These are phyloP conservation scores for Macrotyloma uniflorum DNA, from an alignment of 306 rosid species.

Conservation along the genomic window DNA sequence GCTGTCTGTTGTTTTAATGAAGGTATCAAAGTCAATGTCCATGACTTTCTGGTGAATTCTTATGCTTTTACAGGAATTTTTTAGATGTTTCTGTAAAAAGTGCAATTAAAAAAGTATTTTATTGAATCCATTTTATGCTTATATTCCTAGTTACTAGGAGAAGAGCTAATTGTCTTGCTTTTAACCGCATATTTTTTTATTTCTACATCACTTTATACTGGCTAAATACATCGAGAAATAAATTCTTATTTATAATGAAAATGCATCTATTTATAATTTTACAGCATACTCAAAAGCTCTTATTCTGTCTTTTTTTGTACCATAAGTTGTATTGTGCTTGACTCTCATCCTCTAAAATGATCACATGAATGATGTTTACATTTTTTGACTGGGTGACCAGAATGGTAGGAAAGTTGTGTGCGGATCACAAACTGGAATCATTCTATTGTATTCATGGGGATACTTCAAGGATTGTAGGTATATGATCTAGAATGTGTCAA, in stretches of 20 bases:
- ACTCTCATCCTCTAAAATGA: neutral
- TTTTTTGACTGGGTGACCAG: conserved; percentile 48
- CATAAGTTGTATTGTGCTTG: neutral
- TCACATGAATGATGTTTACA: conserved; percentile 6
- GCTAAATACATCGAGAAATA: neutral
- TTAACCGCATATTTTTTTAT: neutral
- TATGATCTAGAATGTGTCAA: conserved; percentile 11
- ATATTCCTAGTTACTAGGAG: neutral
- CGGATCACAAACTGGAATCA: conserved; percentile 76
- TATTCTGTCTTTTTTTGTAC: neutral
- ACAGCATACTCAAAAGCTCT: neutral
- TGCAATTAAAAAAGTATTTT: neutral
- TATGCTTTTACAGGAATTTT: neutral
- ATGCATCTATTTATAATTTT: neutral
- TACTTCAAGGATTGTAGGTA: conserved; percentile 94
- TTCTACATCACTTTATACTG: neutral
- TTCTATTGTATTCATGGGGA: conserved; percentile 89
- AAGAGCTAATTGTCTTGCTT: neutral
- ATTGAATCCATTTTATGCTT: neutral
- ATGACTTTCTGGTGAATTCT: neutral
- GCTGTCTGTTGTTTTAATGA: conserved; percentile 86
- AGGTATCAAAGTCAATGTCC: conserved; percentile 53
- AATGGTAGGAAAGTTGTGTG: conserved; percentile 90
- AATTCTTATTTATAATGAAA: neutral
- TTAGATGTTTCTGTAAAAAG: neutral